These are phyloP conservation scores for Agaricus blazei DNA, from an alignment of 768 basidiomycete species.

Conservation along the genomic window DNA sequence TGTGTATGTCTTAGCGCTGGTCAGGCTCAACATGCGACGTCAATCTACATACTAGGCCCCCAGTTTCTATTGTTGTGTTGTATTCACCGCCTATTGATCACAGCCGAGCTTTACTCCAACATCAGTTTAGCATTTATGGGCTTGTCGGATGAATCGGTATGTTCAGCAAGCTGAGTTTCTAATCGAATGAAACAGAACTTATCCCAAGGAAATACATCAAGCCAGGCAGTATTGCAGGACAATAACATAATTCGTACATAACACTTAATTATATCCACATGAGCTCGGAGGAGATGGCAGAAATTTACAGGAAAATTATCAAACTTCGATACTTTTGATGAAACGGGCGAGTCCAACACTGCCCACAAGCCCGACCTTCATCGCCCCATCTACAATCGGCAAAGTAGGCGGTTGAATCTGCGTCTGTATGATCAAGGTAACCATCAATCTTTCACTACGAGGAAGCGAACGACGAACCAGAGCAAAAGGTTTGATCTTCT, in stretches of 20 bases:
- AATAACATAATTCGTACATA: background rate
- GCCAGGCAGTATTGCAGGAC: background rate
- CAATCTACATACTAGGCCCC: no score
- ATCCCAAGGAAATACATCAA: background rate
- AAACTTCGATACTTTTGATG: slow-evolving; percentile 46
- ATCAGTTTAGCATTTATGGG: no score
- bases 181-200: background rate
- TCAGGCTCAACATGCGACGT: no score
- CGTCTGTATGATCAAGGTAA: slow-evolving; percentile 8
- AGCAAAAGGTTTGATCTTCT: slow-evolving; percentile 53
- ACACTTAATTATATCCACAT: slow-evolving; percentile 1
- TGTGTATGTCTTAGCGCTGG: no score
- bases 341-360: slow-evolving; percentile 63
- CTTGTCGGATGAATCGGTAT: no score
- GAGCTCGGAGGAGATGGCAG: background rate
- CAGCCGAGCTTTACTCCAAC: no score
- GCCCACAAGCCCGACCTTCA: slow-evolving; percentile 58
- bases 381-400: slow-evolving; percentile 46
- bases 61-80: no score
- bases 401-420: slow-evolving; percentile 24
- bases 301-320: slow-evolving; percentile 1
- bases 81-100: no score
- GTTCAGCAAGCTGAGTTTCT: no score
- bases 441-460: background rate
- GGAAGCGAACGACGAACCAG: slow-evolving; percentile 41